Evolutionary conservation across 2,329 filamentous ascomycete genomes (phyloP), one percentile per base, ranked within the genome.

Genomic region (Metarhizium robertsii): DNA sequence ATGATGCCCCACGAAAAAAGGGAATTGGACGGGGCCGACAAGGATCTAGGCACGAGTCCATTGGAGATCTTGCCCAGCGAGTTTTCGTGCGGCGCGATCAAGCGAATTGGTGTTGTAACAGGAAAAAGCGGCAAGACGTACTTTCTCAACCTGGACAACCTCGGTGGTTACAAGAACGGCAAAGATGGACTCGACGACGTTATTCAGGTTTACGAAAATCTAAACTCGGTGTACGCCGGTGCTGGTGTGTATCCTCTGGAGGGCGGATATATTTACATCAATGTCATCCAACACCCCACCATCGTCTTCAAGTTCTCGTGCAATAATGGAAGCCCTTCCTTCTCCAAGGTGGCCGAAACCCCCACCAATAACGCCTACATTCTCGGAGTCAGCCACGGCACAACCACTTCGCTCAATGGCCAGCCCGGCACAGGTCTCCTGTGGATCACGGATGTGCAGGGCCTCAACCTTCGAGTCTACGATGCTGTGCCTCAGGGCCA

Each of bases 261-360:
- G 30, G 75, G 75, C 2, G 75, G 75, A 0, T 78, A 76, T 58
- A 69, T 78, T 43, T 78, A 77, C 62, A 74, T 76, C 61, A 75
- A 75, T 13, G 66, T 81, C 5, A 80, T 83, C 53, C 73, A 77
- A 60, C 78, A 77, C 60, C 73, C 75, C 14, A 79, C 79, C 0
- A 73, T 79, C 52, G 78, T 81, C 18, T 83, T 82, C 71, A 79
- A 82, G 59, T 83, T 83, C 62, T 74, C 75, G 2, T 82, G 78
- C 62, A 68, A 72, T 57, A 67, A 68, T 25, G 79, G 79, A 3
- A 71, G 76, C 10, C 76, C 80, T 0, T 72, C 73, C 2, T 83
- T 84, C 53, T 75, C 77, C 25, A 77, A 79, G 61, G 75, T 81
- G 1, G 76, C 76, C 4, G 73, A 77, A 54, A 77, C 73, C 3